Evolutionary conservation across 768 basidiomycete species (phyloP).

Genomic region (Boletus eberwhitei): DNA sequence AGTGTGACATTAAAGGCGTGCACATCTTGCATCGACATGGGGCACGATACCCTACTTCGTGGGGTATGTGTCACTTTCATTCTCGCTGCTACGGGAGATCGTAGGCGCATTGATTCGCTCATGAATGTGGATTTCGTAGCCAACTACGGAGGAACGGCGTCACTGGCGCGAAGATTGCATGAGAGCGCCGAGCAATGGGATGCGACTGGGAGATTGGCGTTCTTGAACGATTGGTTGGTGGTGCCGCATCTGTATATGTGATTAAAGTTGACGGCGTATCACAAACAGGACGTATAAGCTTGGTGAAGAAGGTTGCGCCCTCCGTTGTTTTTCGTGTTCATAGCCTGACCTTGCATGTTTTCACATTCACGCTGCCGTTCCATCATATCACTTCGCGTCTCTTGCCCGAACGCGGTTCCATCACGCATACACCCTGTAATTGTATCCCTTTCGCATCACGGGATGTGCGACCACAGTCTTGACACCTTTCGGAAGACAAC

Average conservation of each 20-base stretch:
- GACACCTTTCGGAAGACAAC: constrained; percentile 88
- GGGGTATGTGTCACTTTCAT: constrained; percentile 41
- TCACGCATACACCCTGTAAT: neutral
- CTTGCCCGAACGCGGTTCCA: neutral
- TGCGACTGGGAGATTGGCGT: constrained; percentile 61
- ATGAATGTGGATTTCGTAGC: constrained; percentile 33
- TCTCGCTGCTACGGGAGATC: neutral
- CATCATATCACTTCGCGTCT: neutral
- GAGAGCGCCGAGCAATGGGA: constrained; percentile 56
- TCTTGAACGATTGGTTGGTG: constrained; percentile 78
- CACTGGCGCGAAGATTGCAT: constrained; percentile 54
- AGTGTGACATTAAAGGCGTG: constrained; percentile 67
- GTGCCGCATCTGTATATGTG: constrained; percentile 3
- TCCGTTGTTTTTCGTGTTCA: neutral
- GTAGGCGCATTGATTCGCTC: neutral
- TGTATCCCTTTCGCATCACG: no score
- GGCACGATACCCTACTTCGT: constrained; percentile 68
- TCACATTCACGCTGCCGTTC: neutral
- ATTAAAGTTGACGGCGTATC: neutral
- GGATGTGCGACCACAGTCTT: constrained; percentile 44
- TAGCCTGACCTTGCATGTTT: neutral
- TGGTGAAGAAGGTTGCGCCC: constrained; percentile 68
- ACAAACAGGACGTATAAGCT: constrained; percentile 77
- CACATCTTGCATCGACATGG: constrained; percentile 84
- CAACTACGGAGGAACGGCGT: constrained; percentile 59